Evolutionary conservation across 257 asterid genomes (phyloP).

Genomic region (Buddleja alternifolia): DNA sequence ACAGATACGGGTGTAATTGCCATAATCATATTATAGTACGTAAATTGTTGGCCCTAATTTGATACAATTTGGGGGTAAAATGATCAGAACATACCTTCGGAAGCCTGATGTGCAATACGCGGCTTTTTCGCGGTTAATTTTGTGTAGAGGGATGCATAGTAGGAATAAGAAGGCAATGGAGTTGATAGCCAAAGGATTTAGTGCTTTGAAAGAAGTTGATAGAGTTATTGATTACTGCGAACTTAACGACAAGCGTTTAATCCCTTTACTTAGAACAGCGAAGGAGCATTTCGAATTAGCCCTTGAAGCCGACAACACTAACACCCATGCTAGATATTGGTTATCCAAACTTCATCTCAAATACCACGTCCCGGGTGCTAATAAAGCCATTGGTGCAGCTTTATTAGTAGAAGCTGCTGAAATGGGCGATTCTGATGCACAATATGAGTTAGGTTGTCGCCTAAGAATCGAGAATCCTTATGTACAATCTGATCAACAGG

Average conservation of each 20-base stretch:
- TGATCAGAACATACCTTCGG: slow-evolving; percentile 51
- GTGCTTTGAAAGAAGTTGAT: slow-evolving; percentile 88
- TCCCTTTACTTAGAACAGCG: slow-evolving; percentile 82
- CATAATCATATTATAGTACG: too few relatives aligned
- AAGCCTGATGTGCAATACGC: slow-evolving; percentile 37
- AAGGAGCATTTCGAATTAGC: slow-evolving; percentile 92
- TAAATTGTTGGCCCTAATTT: slow-evolving; percentile 11
- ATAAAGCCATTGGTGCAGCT: slow-evolving; percentile 93
- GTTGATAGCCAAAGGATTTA: slow-evolving; percentile 85
- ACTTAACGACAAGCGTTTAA: slow-evolving; percentile 76
- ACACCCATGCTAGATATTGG: slow-evolving; percentile 93
- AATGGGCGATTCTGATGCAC: slow-evolving; percentile 97
- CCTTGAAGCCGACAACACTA: slow-evolving; percentile 83
- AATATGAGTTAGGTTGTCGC: slow-evolving; percentile 79
- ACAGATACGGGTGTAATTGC: too few relatives aligned
- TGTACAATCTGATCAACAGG: slow-evolving; percentile 88
- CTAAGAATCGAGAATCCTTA: slow-evolving; percentile 84
- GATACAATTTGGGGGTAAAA: slow-evolving; percentile 27
- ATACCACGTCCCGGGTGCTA: slow-evolving; percentile 95
- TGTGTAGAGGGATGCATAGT: slow-evolving; percentile 74
- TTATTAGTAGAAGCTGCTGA: slow-evolving; percentile 97
- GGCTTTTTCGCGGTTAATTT: slow-evolving; percentile 43
- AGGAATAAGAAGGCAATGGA: slow-evolving; percentile 91
- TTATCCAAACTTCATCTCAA: slow-evolving; percentile 81
- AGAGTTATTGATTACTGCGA: slow-evolving; percentile 89